These are phyloP conservation scores for Alternaria gaisen DNA, from an alignment of 2,329 filamentous ascomycete genomes.

Conservation along the genomic window DNA sequence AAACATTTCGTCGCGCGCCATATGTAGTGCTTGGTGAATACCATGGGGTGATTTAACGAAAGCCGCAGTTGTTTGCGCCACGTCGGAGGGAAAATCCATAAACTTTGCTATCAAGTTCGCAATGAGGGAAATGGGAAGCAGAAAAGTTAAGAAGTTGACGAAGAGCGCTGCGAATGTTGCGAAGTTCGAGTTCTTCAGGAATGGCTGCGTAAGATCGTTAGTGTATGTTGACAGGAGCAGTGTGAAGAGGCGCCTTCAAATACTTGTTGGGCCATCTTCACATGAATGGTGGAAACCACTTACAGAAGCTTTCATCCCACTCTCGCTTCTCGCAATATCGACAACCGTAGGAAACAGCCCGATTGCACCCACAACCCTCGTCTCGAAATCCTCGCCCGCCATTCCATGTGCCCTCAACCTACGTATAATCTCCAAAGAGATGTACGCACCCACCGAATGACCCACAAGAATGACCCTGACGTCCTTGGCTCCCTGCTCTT, in stretches of 20 bases:
- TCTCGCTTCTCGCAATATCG: constrained; percentile 56
- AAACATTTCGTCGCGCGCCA: constrained; percentile 67
- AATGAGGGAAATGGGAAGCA: constrained; percentile 54
- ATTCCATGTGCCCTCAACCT: constrained; percentile 40
- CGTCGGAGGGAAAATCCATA: constrained; percentile 55
- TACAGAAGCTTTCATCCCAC: constrained; percentile 53
- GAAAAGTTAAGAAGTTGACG: constrained; percentile 53
- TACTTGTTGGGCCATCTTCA: constrained; percentile 47
- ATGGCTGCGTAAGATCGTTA: constrained; percentile 26
- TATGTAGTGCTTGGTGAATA: constrained; percentile 65
- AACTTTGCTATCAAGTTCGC: constrained; percentile 53
- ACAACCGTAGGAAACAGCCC: constrained; percentile 59
- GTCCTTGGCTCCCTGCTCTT: constrained; percentile 33
- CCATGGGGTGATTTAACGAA: constrained; percentile 61
- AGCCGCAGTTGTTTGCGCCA: constrained; percentile 58
- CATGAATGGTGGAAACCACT: constrained; percentile 29
- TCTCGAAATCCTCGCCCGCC: constrained; percentile 29
- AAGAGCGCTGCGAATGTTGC: constrained; percentile 46
- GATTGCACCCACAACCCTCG: constrained; percentile 45
- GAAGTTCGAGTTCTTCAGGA: constrained; percentile 39
- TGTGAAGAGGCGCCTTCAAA: neutral
- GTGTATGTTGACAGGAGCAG: neutral
- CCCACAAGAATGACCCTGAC: constrained; percentile 54
- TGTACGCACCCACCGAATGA: constrained; percentile 59
- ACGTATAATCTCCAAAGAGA: constrained; percentile 54